Conservation (phyloP, 2,329 filamentous ascomycete genomes). For the Cyphellophora attinorum region DNA sequence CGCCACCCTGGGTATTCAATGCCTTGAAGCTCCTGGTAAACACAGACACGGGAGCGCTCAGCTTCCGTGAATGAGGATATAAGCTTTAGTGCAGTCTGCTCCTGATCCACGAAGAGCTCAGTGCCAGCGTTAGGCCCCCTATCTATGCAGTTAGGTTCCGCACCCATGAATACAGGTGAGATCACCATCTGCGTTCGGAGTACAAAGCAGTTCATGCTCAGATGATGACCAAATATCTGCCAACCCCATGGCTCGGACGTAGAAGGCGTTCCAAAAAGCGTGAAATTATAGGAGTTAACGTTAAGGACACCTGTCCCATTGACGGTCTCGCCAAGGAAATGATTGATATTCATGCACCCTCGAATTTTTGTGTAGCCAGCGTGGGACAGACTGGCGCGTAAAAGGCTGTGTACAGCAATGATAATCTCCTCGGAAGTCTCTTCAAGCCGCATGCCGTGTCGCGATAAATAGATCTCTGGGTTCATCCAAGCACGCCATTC, state of each 20-base stretch:
- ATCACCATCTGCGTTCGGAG: slow-evolving; percentile 5
- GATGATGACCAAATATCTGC: slow-evolving; percentile 8
- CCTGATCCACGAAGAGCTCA: slow-evolving; percentile 6
- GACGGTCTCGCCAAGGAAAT: slow-evolving; percentile 3
- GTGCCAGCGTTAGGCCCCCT: slow-evolving; percentile 4
- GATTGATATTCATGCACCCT: slow-evolving; percentile 2
- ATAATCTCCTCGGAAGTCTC: neutral
- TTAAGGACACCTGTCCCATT: neutral
- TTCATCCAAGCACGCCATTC: slow-evolving; percentile 6
- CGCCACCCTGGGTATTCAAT: slow-evolving; percentile 3
- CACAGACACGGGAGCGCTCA: neutral
- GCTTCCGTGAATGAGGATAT: neutral
- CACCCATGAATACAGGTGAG: slow-evolving; percentile 8
- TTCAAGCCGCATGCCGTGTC: slow-evolving; percentile 4
- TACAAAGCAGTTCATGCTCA: slow-evolving; percentile 5
- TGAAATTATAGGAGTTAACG: slow-evolving; percentile 2
- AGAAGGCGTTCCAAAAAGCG: slow-evolving; percentile 5
- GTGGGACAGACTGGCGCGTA: slow-evolving; percentile 1
- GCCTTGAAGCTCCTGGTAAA: slow-evolving; percentile 3
- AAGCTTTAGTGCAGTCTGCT: slow-evolving; percentile 3
- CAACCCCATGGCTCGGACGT: slow-evolving; percentile 6
- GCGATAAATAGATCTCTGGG: slow-evolving; percentile 3
- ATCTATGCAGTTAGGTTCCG: slow-evolving; percentile 8
- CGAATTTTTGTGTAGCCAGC: neutral
- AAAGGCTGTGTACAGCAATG: neutral